phyloP scores from a whole-genome alignment of 2,329 filamentous ascomycete species.

The Domatiomyces catenatus region DNA sequence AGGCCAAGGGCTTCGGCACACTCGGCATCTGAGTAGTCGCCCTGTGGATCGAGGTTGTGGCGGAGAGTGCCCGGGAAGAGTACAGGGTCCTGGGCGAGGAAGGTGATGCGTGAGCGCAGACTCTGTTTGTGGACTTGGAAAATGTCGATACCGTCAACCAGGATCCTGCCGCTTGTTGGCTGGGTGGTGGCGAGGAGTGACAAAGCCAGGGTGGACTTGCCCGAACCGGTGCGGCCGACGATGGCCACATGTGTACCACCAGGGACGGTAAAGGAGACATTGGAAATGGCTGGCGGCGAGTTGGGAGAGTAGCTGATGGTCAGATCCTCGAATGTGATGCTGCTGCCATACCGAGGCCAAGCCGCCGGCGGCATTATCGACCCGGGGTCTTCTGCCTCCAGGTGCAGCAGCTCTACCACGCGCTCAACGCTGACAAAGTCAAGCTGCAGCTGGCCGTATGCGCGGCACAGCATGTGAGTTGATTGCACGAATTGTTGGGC shows the following conservation, averaged over 20 bases:
- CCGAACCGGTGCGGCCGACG: constrained; percentile 63
- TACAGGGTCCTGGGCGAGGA: constrained; percentile 52
- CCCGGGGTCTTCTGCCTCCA: constrained; percentile 60
- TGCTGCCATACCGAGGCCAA: constrained; percentile 60
- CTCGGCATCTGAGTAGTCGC: constrained; percentile 40
- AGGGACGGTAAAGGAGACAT: constrained; percentile 58
- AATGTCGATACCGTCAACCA: constrained; percentile 47
- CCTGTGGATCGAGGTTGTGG: constrained; percentile 47
- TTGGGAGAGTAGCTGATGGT: constrained; percentile 66
- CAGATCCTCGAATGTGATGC: constrained; percentile 61
- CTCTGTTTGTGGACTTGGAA: constrained; percentile 43
- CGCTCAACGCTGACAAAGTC: constrained; percentile 83
- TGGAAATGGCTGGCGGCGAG: constrained; percentile 55
- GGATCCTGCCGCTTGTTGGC: constrained; percentile 36
- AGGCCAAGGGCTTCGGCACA: constrained; percentile 39
- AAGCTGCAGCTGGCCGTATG: constrained; percentile 76
- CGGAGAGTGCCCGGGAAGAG: constrained; percentile 48
- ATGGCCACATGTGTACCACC: constrained; percentile 65
- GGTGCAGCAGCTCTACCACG: constrained; percentile 62
- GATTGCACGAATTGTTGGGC: constrained; percentile 48
- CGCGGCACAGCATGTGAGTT: constrained; percentile 59
- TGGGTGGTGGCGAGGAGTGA: constrained; percentile 43
- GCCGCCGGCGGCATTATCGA: constrained; percentile 52
- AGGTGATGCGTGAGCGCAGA: constrained; percentile 47
- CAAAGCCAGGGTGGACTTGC: constrained; percentile 62